Evolutionary conservation across 2,329 filamentous ascomycete genomes (phyloP).

Genomic region (Paecilomyces variotii): DNA sequence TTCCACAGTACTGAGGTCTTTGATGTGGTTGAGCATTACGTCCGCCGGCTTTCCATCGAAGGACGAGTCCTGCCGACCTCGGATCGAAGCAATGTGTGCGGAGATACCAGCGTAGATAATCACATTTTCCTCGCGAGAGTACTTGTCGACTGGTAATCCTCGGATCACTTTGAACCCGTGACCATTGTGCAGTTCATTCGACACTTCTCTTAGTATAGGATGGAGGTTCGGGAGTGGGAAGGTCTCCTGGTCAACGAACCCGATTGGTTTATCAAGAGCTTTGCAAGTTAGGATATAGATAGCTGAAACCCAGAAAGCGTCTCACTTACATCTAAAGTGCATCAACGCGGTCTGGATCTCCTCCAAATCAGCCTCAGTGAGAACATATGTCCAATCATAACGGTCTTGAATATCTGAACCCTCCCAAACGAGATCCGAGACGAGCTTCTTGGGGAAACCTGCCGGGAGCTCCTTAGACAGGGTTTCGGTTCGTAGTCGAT

Average conservation of each 20-base stretch:
- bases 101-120: constrained; percentile 39
- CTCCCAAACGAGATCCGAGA: constrained; percentile 42
- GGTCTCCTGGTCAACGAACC: constrained; percentile 38
- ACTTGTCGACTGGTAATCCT: constrained; percentile 30
- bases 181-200: constrained; percentile 32
- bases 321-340: constrained; percentile 32
- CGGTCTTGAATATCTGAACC: constrained; percentile 28
- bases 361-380: constrained; percentile 29
- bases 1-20: constrained; percentile 42
- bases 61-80: constrained; percentile 37
- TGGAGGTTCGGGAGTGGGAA: constrained; percentile 36
- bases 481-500: constrained; percentile 5
- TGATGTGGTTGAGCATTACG: constrained; percentile 54
- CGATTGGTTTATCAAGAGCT: constrained; percentile 23
- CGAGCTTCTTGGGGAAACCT: constrained; percentile 34
- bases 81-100: constrained; percentile 31
- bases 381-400: constrained; percentile 35
- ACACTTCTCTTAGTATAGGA: constrained; percentile 23
- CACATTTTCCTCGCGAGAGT: constrained; percentile 30
- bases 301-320: not conserved
- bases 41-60: constrained; percentile 23
- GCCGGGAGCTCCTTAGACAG: constrained; percentile 24
- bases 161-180: constrained; percentile 39
- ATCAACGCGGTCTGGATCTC: constrained; percentile 37
- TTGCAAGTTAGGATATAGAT: not conserved